phyloP scores from a whole-genome alignment of 176 grass and related monocot genomes.

The Phyllostachys edulis region DNA sequence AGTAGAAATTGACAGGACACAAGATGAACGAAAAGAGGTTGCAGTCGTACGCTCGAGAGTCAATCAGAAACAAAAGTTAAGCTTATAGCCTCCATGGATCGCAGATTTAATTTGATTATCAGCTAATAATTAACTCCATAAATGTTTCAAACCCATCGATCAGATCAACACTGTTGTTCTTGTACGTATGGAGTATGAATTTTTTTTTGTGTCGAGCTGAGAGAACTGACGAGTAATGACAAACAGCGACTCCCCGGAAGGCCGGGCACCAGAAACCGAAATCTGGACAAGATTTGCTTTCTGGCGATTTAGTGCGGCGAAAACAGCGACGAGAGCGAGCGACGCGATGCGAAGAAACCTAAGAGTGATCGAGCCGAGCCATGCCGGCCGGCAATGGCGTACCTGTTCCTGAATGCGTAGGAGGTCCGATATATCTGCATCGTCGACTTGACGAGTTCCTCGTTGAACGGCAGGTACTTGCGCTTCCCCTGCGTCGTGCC shows the following conservation, averaged over 20 bases:
- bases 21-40: background rate
- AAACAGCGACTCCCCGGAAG: background rate
- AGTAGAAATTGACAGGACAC: background rate
- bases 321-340: background rate
- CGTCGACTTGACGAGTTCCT: conserved; percentile 73
- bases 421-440: conserved; percentile 83
- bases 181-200: background rate
- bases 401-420: conserved; percentile 83
- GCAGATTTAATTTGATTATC: background rate
- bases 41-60: background rate
- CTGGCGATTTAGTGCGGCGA: background rate
- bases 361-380: background rate
- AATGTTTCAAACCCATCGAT: conserved; percentile 1
- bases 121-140: background rate
- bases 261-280: background rate
- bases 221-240: background rate
- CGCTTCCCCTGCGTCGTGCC: conserved; percentile 90
- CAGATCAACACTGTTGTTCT: background rate
- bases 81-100: background rate
- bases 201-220: background rate
- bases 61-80: background rate
- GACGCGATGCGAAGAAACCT: background rate
- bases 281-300: background rate
- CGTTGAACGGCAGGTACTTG: conserved; percentile 80
- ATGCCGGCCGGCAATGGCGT: background rate